A percentile compares a stretch with the other conserved stretches of the same genome.
These are phyloP conservation scores for Cryphonectria naterciae DNA, from an alignment of 2,329 filamentous ascomycete genomes.

Conservation along the genomic window DNA sequence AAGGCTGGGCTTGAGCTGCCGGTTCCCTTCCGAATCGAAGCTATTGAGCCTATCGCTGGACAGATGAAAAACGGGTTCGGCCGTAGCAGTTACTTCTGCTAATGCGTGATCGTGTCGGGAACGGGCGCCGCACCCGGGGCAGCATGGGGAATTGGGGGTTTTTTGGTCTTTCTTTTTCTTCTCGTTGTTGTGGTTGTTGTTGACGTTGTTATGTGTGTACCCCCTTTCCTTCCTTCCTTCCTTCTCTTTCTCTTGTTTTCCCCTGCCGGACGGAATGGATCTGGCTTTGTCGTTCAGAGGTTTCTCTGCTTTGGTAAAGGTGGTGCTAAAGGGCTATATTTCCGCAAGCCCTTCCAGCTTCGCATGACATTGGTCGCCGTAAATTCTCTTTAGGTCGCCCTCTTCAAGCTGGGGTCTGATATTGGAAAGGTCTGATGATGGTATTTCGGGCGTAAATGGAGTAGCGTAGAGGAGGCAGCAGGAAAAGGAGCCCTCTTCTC, in stretches of 20 bases:
- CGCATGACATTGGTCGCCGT: slow-evolving; percentile 13
- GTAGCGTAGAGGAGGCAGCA: background rate
- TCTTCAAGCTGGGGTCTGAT: background rate
- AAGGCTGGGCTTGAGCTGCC: slow-evolving; percentile 14
- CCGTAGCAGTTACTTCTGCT: slow-evolving; percentile 12
- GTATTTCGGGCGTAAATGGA: background rate
- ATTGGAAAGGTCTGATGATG: background rate
- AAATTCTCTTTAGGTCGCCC: background rate
- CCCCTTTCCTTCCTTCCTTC: background rate
- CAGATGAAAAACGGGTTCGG: slow-evolving; percentile 7
- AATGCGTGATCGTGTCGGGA: slow-evolving; percentile 6
- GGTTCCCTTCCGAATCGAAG: background rate
- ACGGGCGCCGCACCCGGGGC: slow-evolving; percentile 13
- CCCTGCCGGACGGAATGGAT: background rate
- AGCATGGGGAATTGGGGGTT: slow-evolving; percentile 17
- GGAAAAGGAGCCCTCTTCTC: background rate
- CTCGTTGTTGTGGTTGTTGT: too few relatives aligned
- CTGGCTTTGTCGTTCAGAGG: background rate
- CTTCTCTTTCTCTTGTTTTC: background rate
- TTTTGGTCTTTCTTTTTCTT: background rate
- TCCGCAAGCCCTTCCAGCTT: slow-evolving; percentile 8
- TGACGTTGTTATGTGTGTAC: too few relatives aligned
- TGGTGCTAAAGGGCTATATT: slow-evolving; percentile 14
- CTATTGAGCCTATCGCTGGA: slow-evolving; percentile 1
- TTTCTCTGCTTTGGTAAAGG: background rate